Evolutionary conservation across 345 rosid genomes (phyloP).

Genomic region (Rhodamnia argentea): DNA sequence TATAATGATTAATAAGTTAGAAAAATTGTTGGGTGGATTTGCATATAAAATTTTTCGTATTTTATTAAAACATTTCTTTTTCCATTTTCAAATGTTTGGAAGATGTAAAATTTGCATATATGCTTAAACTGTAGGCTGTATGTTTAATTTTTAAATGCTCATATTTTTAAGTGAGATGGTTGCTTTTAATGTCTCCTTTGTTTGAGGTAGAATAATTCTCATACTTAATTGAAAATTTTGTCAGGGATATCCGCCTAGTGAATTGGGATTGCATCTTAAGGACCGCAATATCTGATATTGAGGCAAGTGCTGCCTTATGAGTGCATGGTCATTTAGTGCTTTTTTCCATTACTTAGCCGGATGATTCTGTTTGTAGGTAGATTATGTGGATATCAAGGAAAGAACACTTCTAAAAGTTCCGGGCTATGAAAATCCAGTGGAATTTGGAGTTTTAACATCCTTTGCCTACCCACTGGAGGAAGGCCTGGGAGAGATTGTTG

Average conservation of each 20-base stretch:
- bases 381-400: conserved; percentile 66
- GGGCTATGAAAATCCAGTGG: conserved; percentile 75
- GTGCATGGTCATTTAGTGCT: not conserved
- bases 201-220: not conserved
- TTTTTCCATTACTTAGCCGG: not conserved
- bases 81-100: not conserved
- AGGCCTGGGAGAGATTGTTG: conserved; percentile 76
- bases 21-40: not conserved
- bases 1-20: not conserved
- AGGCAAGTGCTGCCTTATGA: conserved; percentile 26
- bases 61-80: not conserved
- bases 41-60: not conserved
- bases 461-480: conserved; percentile 88
- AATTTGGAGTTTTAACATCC: conserved; percentile 84
- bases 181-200: not conserved
- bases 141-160: not conserved
- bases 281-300: conserved; percentile 89
- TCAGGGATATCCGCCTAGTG: conserved; percentile 77
- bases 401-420: conserved; percentile 56
- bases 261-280: conserved; percentile 84
- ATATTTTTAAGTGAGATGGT: not conserved
- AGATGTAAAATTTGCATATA: not conserved
- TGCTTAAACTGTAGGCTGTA: not conserved
- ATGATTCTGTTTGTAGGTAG: conserved; percentile 50
- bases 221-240: not conserved